A percentile compares a stretch with the other conserved stretches of the same genome.
Evolutionary conservation across 2,329 filamentous ascomycete genomes (phyloP).

Genomic region (Parafenestella ontariensis): DNA sequence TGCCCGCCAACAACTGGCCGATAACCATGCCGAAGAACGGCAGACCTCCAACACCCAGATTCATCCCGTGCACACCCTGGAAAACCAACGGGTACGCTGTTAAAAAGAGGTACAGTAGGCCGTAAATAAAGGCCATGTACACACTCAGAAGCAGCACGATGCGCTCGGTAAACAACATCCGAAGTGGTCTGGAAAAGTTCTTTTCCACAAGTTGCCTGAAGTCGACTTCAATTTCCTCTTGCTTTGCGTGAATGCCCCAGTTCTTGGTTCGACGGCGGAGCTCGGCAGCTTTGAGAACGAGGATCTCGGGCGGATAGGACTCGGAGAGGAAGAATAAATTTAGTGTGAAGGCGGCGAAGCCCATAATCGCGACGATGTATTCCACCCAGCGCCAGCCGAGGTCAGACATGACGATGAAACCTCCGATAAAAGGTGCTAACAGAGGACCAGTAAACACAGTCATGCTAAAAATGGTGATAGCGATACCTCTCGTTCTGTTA

Average conservation of each 20-base stretch:
- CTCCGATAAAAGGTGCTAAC: constrained; percentile 62
- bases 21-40: constrained; percentile 86
- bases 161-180: constrained; percentile 58
- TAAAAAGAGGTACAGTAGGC: constrained; percentile 82
- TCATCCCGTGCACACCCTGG: constrained; percentile 73
- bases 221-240: constrained; percentile 61
- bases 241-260: constrained; percentile 68
- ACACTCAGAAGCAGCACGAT: constrained; percentile 52
- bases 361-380: constrained; percentile 64
- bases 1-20: constrained; percentile 73
- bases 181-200: constrained; percentile 60
- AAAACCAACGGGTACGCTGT: constrained; percentile 87
- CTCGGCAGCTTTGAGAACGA: constrained; percentile 63
- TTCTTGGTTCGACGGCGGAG: constrained; percentile 64
- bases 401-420: constrained; percentile 59
- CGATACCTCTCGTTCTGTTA: constrained; percentile 51
- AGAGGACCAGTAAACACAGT: constrained; percentile 61
- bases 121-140: constrained; percentile 58
- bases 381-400: constrained; percentile 64
- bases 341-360: constrained; percentile 57
- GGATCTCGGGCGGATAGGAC: constrained; percentile 65
- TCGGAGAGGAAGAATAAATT: constrained; percentile 64
- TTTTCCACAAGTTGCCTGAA: constrained; percentile 59
- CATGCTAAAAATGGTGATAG: constrained; percentile 59
- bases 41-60: constrained; percentile 73